phyloP scores from a whole-genome alignment of 495 filamentous ascomycete species.

The Aspergillus egyptiacus region DNA sequence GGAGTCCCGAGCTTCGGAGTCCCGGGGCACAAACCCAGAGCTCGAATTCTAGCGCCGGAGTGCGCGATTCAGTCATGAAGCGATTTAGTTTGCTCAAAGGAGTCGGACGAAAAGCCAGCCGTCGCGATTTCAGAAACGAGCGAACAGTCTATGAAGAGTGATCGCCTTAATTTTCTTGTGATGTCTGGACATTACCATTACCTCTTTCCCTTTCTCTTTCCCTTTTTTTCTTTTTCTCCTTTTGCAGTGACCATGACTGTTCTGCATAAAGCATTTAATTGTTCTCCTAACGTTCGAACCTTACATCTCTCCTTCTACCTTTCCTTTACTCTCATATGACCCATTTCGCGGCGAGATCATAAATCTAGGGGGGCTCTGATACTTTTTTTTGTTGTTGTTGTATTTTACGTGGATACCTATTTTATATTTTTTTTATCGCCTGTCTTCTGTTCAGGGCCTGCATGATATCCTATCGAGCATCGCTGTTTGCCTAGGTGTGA shows the following conservation, averaged over 20 bases:
- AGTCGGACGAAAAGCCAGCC: constrained; percentile 41
- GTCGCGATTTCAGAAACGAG: constrained; percentile 35
- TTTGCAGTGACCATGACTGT: constrained; percentile 7
- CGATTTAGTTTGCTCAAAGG: constrained; percentile 44
- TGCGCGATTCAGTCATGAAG: constrained; percentile 44
- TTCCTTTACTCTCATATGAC: constrained; percentile 7
- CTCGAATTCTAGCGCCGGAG: constrained; percentile 22
- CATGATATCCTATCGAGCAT: constrained; percentile 5
- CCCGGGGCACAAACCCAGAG: constrained; percentile 5
- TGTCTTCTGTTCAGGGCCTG: constrained; percentile 6
- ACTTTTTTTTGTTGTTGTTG: constrained; percentile 1
- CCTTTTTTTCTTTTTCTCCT: neutral
- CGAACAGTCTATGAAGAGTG: constrained; percentile 35
- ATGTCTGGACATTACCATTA: constrained; percentile 25
- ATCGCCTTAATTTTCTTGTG: constrained; percentile 14
- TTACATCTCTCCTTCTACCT: constrained; percentile 2
- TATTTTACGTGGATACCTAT: constrained; percentile 5
- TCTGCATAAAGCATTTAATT: constrained; percentile 17
- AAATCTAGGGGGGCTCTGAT: neutral
- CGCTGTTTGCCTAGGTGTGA: neutral
- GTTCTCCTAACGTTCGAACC: neutral
- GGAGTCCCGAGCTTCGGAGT: constrained; percentile 17
- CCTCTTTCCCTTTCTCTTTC: constrained; percentile 2
- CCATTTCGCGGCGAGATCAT: constrained; percentile 9
- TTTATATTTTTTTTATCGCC: constrained; percentile 5